These are phyloP conservation scores for Arxiozyma slooffiae DNA, from an alignment of 1,139 yeast genomes.

Conservation along the genomic window DNA sequence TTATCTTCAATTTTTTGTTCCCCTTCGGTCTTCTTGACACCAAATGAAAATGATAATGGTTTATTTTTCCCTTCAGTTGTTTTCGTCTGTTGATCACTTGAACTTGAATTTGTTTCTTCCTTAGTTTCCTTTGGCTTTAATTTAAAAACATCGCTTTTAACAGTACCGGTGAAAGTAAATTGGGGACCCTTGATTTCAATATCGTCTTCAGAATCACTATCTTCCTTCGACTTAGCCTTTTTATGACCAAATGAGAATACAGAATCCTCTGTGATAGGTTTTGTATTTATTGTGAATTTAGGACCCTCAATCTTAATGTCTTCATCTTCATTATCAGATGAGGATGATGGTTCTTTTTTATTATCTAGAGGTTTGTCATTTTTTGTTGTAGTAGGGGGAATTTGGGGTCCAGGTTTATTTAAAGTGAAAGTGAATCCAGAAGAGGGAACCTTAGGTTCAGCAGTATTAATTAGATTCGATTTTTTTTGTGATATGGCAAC, in stretches of 20 bases:
- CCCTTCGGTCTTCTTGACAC: constrained; percentile 9
- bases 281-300: constrained; percentile 41
- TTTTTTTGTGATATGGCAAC: neutral
- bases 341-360: constrained; percentile 3
- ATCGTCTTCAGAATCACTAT: constrained; percentile 46
- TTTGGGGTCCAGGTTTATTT: constrained; percentile 2
- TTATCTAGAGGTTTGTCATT: constrained; percentile 1
- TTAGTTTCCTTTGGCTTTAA: constrained; percentile 19
- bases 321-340: constrained; percentile 24
- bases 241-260: constrained; percentile 51
- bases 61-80: constrained; percentile 13
- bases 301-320: constrained; percentile 58
- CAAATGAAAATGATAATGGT: constrained; percentile 26
- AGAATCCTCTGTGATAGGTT: constrained; percentile 48
- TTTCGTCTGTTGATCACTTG: constrained; percentile 7
- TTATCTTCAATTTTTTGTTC: neutral
- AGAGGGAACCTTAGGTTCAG: neutral
- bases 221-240: constrained; percentile 36
- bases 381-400: neutral
- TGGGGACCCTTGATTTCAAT: constrained; percentile 53
- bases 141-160: constrained; percentile 43
- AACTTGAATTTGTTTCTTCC: constrained; percentile 4
- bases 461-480: neutral
- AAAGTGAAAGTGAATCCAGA: neutral
- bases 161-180: constrained; percentile 43